These are phyloP conservation scores for Rhizopogon rudus DNA, from an alignment of 768 basidiomycete species.

Conservation along the genomic window DNA sequence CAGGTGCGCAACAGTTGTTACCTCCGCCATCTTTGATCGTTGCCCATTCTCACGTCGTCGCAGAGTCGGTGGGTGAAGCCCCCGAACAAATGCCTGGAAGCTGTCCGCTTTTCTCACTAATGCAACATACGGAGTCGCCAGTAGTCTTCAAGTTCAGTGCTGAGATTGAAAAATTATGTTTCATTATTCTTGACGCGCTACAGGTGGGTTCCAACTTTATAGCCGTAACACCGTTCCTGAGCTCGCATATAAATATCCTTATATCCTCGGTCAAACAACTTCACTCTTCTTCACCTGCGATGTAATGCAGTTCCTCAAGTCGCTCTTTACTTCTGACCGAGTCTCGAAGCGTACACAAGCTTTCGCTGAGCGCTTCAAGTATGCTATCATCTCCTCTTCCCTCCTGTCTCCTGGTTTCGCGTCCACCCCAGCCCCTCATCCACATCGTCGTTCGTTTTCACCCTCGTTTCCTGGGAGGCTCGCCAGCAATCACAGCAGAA, in stretches of 20 bases:
- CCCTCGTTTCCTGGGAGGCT: constrained; percentile 47
- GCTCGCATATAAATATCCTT: constrained; percentile 1
- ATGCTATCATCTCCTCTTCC: constrained; percentile 76
- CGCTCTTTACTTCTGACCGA: constrained; percentile 31
- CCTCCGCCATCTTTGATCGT: neutral
- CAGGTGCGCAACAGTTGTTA: constrained; percentile 39
- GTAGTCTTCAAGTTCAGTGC: constrained; percentile 15
- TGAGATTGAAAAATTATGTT: constrained; percentile 23
- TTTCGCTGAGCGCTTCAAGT: constrained; percentile 80
- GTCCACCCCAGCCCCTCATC: constrained; percentile 28
- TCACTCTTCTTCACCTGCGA: constrained; percentile 7
- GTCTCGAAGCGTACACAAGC: constrained; percentile 35
- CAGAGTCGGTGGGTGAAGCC: constrained; percentile 54
- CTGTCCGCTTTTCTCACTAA: constrained; percentile 28
- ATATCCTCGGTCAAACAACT: neutral
- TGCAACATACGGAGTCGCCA: constrained; percentile 7
- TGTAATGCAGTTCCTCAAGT: constrained; percentile 31
- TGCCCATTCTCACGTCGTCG: constrained; percentile 9
- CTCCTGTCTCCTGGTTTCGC: constrained; percentile 58
- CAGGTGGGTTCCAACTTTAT: constrained; percentile 33
- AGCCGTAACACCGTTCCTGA: constrained; percentile 13
- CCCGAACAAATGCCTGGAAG: constrained; percentile 56
- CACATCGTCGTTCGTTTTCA: constrained; percentile 27
- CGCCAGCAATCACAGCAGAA: constrained; percentile 31
- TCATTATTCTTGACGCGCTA: constrained; percentile 13